Evolutionary conservation across 2,329 filamentous ascomycete genomes (phyloP).

Genomic region (Colletotrichum orbiculare): DNA sequence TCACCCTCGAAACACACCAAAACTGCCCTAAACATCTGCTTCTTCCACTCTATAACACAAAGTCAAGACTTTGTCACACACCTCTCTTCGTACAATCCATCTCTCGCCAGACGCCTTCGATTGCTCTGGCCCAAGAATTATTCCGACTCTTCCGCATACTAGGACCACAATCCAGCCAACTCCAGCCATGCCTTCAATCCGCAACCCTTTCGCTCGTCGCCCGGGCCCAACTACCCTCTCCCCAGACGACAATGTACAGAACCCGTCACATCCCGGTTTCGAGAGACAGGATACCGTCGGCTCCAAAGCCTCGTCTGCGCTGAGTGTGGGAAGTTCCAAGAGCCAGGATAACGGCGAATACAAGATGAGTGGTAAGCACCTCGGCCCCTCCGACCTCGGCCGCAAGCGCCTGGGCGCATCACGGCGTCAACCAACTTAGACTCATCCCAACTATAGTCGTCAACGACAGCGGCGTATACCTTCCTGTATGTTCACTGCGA

Average conservation of each 20-base stretch:
- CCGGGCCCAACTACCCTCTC: slow-evolving; percentile 56
- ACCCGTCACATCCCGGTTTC: slow-evolving; percentile 62
- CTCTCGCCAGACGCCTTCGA: neutral
- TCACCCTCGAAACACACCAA: slow-evolving; percentile 23
- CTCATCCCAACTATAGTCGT: slow-evolving; percentile 72
- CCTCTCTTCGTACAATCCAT: neutral
- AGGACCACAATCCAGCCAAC: too few relatives aligned
- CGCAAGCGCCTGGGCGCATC: slow-evolving; percentile 18
- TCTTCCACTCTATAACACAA: slow-evolving; percentile 1
- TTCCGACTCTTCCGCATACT: slow-evolving; percentile 6
- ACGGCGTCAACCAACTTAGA: slow-evolving; percentile 43
- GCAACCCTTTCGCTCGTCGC: slow-evolving; percentile 77
- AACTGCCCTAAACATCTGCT: slow-evolving; percentile 18
- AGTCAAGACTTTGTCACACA: neutral
- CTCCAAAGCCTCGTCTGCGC: slow-evolving; percentile 69
- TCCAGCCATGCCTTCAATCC: slow-evolving; percentile 69
- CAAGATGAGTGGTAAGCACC: slow-evolving; percentile 79
- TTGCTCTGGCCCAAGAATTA: neutral
- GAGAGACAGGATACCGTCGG: slow-evolving; percentile 72
- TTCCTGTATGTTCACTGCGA: slow-evolving; percentile 73
- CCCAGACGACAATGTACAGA: slow-evolving; percentile 66
- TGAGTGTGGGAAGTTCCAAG: slow-evolving; percentile 70
- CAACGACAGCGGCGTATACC: slow-evolving; percentile 93
- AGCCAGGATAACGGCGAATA: slow-evolving; percentile 77
- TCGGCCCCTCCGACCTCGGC: slow-evolving; percentile 25